Conservation (phyloP, 2,329 filamentous ascomycete genomes). For the Beauveria sp. region DNA sequence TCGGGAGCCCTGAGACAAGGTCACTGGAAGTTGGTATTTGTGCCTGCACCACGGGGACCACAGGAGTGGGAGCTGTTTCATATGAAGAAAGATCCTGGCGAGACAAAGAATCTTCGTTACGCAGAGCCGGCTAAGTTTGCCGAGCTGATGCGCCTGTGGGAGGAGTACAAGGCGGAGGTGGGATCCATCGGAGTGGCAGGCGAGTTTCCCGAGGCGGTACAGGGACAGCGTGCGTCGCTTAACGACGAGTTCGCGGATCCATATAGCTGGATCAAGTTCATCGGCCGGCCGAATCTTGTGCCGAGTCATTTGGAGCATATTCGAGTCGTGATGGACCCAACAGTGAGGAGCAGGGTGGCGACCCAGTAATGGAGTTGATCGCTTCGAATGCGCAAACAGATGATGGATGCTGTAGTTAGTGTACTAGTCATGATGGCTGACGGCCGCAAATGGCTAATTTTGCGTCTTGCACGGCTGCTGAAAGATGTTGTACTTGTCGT, state of each 20-base stretch:
- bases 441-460: not conserved
- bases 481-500: not conserved
- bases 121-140: conserved; percentile 19
- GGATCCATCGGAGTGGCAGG: conserved; percentile 9
- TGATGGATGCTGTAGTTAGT: not conserved
- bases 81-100: conserved; percentile 21
- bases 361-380: not conserved
- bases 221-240: conserved; percentile 2
- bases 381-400: no score
- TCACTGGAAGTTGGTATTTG: conserved; percentile 26
- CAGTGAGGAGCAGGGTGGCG: not conserved
- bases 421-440: not conserved
- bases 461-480: not conserved
- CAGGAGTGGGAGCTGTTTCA: conserved; percentile 25
- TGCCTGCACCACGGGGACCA: conserved; percentile 19
- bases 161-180: conserved; percentile 25
- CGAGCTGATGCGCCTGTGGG: conserved; percentile 21
- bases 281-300: conserved; percentile 2
- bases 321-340: conserved; percentile 6
- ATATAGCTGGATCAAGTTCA: conserved; percentile 11
- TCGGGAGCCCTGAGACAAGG: conserved; percentile 27
- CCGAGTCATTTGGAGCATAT: conserved; percentile 5
- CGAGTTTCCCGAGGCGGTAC: conserved; percentile 10
- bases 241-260: conserved; percentile 10
- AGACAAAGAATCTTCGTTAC: conserved; percentile 20